Conservation (phyloP, 129 eudicot genomes). For the Tagetes erecta region DNA sequence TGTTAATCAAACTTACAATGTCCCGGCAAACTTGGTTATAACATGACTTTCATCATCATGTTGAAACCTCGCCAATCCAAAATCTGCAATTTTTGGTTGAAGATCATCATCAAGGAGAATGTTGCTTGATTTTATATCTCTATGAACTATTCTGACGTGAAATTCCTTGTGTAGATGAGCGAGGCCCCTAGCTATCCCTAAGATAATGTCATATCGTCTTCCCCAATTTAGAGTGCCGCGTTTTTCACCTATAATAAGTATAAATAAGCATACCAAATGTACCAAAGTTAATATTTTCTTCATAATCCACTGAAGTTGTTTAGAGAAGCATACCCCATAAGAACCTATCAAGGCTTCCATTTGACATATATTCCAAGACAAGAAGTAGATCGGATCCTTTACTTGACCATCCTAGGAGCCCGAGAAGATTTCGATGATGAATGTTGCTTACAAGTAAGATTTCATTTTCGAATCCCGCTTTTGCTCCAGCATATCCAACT, state of each 20-base stretch:
- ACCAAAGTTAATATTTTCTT: not conserved
- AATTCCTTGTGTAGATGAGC: slow-evolving; percentile 6
- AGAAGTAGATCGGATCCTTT: slow-evolving; percentile 7
- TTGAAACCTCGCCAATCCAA: slow-evolving; percentile 11
- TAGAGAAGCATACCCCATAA: slow-evolving; percentile 1
- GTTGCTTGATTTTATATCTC: slow-evolving; percentile 13
- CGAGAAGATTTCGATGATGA: slow-evolving; percentile 4
- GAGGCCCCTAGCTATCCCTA: slow-evolving; percentile 4
- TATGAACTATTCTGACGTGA: not conserved
- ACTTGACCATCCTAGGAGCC: slow-evolving; percentile 3
- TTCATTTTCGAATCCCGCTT: not conserved
- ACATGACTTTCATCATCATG: not conserved
- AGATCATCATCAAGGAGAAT: slow-evolving; percentile 5
- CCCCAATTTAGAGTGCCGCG: not conserved
- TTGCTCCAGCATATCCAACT: not conserved
- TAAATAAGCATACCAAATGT: not conserved
- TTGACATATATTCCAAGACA: not conserved
- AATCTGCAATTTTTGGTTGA: slow-evolving; percentile 9
- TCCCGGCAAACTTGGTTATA: slow-evolving; percentile 1
- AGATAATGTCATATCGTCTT: not conserved
- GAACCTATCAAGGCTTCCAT: slow-evolving; percentile 13
- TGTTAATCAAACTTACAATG: slow-evolving; percentile 5
- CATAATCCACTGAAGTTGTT: not conserved
- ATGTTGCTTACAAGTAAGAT: not conserved
- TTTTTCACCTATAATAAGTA: not conserved